A percentile compares a stretch with the other conserved stretches of the same genome.
Conservation (phyloP, 768 basidiomycete species). For the Serendipita indica region DNA sequence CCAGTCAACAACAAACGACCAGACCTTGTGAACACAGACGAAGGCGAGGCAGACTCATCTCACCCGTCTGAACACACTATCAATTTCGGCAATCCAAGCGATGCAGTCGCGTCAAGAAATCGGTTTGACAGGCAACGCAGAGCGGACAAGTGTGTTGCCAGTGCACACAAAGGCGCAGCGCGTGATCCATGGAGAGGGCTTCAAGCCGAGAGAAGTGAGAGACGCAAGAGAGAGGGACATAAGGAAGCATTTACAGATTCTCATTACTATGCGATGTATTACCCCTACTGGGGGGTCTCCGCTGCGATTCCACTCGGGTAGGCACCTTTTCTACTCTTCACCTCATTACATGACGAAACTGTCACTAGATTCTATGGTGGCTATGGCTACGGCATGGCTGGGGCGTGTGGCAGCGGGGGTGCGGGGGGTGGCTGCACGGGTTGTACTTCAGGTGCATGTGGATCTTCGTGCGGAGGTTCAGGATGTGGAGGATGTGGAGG, state of each 20-base stretch:
- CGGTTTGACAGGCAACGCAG: background rate
- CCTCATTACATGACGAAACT: background rate
- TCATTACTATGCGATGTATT: background rate
- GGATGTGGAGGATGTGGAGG: too few relatives aligned
- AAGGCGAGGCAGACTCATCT: slow-evolving; percentile 4
- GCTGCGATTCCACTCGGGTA: background rate
- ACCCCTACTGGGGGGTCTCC: background rate
- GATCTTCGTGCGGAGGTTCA: too few relatives aligned
- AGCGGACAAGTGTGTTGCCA: background rate
- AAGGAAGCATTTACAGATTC: background rate
- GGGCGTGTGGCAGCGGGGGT: background rate
- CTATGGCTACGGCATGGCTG: background rate
- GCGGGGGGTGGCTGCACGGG: too few relatives aligned
- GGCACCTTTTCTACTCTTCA: background rate
- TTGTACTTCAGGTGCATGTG: too few relatives aligned
- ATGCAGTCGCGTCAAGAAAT: background rate
- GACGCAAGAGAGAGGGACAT: background rate
- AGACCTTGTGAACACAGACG: background rate
- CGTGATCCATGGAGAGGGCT: background rate
- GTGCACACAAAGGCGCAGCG: background rate
- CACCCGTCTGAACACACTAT: slow-evolving; percentile 10
- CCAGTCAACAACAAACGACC: background rate
- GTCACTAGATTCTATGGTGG: background rate
- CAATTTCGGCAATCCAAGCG: background rate
- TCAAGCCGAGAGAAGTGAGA: background rate